A percentile compares a stretch with the other conserved stretches of the same genome.
phyloP scores from a whole-genome alignment of 83 land plant species.

The Picea abies region DNA sequence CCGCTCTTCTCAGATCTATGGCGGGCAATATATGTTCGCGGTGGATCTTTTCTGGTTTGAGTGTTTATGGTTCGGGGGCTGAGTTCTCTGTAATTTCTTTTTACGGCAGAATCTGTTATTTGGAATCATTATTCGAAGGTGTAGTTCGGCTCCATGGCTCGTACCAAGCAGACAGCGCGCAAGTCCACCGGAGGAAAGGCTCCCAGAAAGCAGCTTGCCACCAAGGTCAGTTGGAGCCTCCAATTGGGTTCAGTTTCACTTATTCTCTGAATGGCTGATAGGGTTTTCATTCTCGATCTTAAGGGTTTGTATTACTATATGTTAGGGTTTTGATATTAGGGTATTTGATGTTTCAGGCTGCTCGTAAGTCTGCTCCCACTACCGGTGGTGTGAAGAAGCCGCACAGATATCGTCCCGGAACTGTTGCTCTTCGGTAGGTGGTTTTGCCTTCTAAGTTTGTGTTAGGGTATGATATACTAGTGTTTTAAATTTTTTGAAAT shows the following conservation, averaged over 20 bases:
- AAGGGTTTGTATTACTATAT: not conserved
- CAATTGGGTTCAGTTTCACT: not conserved
- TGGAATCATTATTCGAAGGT: too few relatives aligned
- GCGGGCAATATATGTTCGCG: too few relatives aligned
- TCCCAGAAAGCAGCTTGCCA: constrained; percentile 15
- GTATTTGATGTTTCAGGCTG: constrained; percentile 23
- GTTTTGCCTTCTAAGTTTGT: not conserved
- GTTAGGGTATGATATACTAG: too few relatives aligned
- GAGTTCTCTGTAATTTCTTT: too few relatives aligned
- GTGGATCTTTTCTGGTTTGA: too few relatives aligned
- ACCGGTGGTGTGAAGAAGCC: constrained; percentile 46
- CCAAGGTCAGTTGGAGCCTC: not conserved
- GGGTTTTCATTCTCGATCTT: not conserved
- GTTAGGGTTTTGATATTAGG: not conserved
- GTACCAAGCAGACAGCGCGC: not conserved
- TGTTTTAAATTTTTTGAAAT: too few relatives aligned
- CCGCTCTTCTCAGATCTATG: too few relatives aligned
- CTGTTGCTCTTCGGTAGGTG: constrained; percentile 37
- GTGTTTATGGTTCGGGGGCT: too few relatives aligned
- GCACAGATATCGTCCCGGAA: constrained; percentile 41
- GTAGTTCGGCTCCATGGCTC: not conserved
- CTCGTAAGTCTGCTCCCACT: constrained; percentile 43
- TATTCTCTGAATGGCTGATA: not conserved
- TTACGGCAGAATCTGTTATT: too few relatives aligned
- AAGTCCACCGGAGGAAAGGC: constrained; percentile 8